Evolutionary conservation across 805 yeast species (phyloP).

Genomic region (Grigorovia yakushimaensis): DNA sequence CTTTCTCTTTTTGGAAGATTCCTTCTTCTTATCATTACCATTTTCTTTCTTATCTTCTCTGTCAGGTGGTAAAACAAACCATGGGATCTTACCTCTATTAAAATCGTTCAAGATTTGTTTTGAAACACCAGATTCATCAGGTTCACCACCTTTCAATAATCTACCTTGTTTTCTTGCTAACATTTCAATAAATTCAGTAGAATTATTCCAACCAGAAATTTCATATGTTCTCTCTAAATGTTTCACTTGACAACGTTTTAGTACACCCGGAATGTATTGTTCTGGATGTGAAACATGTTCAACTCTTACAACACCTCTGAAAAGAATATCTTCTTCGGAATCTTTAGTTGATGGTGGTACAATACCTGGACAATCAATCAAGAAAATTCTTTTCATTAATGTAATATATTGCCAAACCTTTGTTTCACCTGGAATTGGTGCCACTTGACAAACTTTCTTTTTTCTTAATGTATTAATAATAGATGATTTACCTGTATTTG

Average conservation of each 20-base stretch:
- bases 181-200: conserved; percentile 77
- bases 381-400: conserved; percentile 86
- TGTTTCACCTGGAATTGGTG: conserved; percentile 98
- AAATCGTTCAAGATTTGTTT: conserved; percentile 87
- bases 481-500: conserved; percentile 96
- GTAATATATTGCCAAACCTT: conserved; percentile 99
- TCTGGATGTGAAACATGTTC: conserved; percentile 94
- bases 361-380: conserved; percentile 98
- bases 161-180: conserved; percentile 91
- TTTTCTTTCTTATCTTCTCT: conserved; percentile 36
- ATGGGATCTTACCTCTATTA: conserved; percentile 94
- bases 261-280: conserved; percentile 82
- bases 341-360: conserved; percentile 93
- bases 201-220: conserved; percentile 75
- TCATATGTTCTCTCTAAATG: conserved; percentile 95
- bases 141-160: conserved; percentile 92
- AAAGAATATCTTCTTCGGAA: conserved; percentile 80
- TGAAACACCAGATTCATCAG: conserved; percentile 89
- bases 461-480: conserved; percentile 87
- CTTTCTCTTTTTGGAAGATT: conserved; percentile 8
- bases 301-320: conserved; percentile 97
- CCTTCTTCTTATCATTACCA: conserved; percentile 16
- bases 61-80: conserved; percentile 94
- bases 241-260: conserved; percentile 74
- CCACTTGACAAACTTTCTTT: conserved; percentile 94